Conservation (phyloP, 352 stramenopile species). For the Phytophthora kernoviae region DNA sequence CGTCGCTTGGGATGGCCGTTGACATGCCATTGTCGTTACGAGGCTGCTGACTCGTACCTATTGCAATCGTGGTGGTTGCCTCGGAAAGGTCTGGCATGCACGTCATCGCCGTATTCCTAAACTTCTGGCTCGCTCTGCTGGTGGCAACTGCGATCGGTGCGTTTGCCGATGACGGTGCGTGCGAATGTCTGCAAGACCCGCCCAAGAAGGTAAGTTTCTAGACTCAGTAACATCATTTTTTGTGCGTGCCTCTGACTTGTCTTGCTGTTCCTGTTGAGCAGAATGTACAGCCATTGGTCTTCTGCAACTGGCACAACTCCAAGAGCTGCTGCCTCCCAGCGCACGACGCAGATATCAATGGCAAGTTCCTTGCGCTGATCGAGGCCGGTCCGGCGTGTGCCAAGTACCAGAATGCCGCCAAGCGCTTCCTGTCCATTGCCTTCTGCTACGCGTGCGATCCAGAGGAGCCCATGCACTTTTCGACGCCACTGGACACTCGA, state of each 20-base stretch:
- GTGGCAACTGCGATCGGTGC: background rate
- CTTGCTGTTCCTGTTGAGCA: slow-evolving; percentile 20
- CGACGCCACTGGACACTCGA: slow-evolving; percentile 44
- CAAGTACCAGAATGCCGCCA: slow-evolving; percentile 76
- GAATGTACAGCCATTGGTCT: slow-evolving; percentile 65
- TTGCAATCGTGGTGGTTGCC: slow-evolving; percentile 1
- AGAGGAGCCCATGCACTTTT: slow-evolving; percentile 42
- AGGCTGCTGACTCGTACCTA: slow-evolving; percentile 13
- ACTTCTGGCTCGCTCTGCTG: slow-evolving; percentile 10
- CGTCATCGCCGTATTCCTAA: slow-evolving; percentile 5
- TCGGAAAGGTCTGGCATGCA: slow-evolving; percentile 19
- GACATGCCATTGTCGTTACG: background rate
- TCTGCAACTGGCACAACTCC: slow-evolving; percentile 77
- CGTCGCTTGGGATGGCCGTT: slow-evolving; percentile 12
- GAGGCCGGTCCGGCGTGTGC: slow-evolving; percentile 62
- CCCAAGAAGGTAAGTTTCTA: slow-evolving; percentile 24
- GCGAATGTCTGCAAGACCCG: slow-evolving; percentile 31
- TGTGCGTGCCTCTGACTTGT: background rate
- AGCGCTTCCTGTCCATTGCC: slow-evolving; percentile 50
- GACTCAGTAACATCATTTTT: background rate
- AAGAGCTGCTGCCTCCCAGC: slow-evolving; percentile 71
- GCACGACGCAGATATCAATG: slow-evolving; percentile 67
- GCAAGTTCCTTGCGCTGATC: slow-evolving; percentile 66
- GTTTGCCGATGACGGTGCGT: slow-evolving; percentile 13
- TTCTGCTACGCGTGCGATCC: slow-evolving; percentile 59